Percentiles rank a stretch among this genome's conserved stretches.
Evolutionary conservation across 306 rosid species (phyloP).

Genomic region (Casuarina equisetifolia): DNA sequence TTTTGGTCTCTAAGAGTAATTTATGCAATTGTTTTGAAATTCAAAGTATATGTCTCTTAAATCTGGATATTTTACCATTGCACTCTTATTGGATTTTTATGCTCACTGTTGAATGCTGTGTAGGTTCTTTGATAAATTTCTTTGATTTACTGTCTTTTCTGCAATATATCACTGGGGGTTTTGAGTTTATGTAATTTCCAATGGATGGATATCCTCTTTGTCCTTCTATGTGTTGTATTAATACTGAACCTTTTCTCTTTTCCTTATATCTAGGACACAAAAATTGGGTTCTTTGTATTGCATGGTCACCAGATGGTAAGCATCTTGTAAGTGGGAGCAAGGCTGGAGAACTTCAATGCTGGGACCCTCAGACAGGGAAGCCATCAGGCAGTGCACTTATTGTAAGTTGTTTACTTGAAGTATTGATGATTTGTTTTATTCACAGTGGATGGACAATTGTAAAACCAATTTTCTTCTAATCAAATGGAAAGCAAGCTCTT

Average conservation of each 20-base stretch:
- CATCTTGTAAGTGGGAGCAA: conserved; percentile 96
- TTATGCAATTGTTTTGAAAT: conserved; percentile 1
- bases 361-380: conserved; percentile 93
- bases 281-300: conserved; percentile 93
- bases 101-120: conserved; percentile 1
- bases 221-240: conserved; percentile 8
- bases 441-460: neutral
- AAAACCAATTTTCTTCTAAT: neutral
- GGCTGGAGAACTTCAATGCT: conserved; percentile 82
- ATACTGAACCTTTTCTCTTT: conserved; percentile 9
- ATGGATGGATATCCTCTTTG: neutral
- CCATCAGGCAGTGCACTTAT: conserved; percentile 61
- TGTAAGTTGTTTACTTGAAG: conserved; percentile 41
- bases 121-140: neutral
- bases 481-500: neutral
- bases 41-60: neutral
- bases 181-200: neutral
- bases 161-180: neutral
- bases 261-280: conserved; percentile 66
- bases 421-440: neutral
- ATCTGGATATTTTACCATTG: neutral
- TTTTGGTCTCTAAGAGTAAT: conserved; percentile 3
- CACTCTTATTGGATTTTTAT: neutral
- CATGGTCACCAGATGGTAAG: conserved; percentile 94
- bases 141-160: neutral